Evolutionary conservation across 768 basidiomycete genomes (phyloP).

Genomic region (Tulasnella sp.): DNA sequence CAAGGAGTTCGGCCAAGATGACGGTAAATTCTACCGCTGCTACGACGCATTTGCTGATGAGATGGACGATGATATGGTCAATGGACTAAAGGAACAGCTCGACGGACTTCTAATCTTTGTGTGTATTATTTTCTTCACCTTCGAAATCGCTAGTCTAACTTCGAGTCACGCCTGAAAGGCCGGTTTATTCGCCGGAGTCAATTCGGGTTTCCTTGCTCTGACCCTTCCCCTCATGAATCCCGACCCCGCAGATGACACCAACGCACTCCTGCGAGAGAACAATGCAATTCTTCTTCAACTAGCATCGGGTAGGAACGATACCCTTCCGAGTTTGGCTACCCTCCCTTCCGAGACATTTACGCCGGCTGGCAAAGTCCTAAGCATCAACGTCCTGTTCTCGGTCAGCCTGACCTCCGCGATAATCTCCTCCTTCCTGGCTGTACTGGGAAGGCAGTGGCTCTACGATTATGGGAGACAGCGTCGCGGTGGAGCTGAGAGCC

Average conservation of each 20-base stretch:
- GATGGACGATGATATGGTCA: not conserved
- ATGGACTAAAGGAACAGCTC: not conserved
- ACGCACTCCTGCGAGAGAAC: conserved; percentile 4
- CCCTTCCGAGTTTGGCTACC: not conserved
- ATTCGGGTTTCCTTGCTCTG: not conserved
- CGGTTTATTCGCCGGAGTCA: conserved; percentile 5
- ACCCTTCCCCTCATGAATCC: not conserved
- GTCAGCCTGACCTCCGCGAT: not conserved
- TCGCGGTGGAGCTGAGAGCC: not conserved
- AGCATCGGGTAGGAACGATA: not conserved
- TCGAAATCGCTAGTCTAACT: not conserved
- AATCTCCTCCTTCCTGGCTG: not conserved
- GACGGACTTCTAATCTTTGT: not conserved
- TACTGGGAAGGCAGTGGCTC: not conserved
- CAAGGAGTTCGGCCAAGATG: not conserved
- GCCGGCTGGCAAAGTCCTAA: not conserved
- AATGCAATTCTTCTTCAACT: not conserved
- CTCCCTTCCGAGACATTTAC: not conserved
- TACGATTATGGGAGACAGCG: not conserved
- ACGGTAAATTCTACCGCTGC: not conserved
- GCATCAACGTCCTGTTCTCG: not conserved
- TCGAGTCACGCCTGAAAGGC: not conserved
- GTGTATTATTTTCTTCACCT: not conserved
- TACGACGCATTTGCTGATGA: not conserved
- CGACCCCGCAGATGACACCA: not conserved